Base-by-base conservation (phyloP, 257 asterid species). In the Jaltomata sinuosa region DNA sequence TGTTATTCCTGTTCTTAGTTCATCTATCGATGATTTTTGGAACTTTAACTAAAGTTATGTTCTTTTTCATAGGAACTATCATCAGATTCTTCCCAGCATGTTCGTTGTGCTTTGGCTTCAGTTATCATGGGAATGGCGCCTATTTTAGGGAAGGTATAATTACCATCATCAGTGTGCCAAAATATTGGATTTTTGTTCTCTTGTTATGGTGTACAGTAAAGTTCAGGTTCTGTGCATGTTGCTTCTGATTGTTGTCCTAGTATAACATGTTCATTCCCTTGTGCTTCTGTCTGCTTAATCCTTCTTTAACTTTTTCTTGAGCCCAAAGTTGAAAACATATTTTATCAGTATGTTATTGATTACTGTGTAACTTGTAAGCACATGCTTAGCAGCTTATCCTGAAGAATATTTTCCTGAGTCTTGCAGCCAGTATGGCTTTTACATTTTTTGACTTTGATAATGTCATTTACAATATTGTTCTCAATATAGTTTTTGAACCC, bases 81-180 rank as follows among this genome's bases (percentile, higher is more conserved):
- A 61, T 83, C 91, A 38, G 91, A 89, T 81, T 89, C 91, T 65
- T 87, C 89, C 45, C 91, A 89, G 81, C 89, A 89, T 85, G 91
- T 89, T 49, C 90, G 91, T 25, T 89, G 90, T 83, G 91, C 91
- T 74, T 87, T 89, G 87, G 91, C 91, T 59, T 89, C 89, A 61
- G 91, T 89, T 65, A 89, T 89, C 40, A 89, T 89, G 91, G 91
- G 91, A 85, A 87, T 87, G 90, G 87, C 90, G 18, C 91, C 88
- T 74, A 85, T 89, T 83, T 57, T 89, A 61, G 91, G 87, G 45
- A 89, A 89, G 91, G 91, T 89, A 81, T 53, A 64, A 83, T 36
- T 59, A 25, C 61, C 62, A 15, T 76, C 10, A 1, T 16, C 62
- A 27, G 27, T 27, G 45, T 45, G 29, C 79, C 34, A 71, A 71